Conservation (phyloP, 2,329 filamentous ascomycete genomes). For the Botrytis pseudocinerea region DNA sequence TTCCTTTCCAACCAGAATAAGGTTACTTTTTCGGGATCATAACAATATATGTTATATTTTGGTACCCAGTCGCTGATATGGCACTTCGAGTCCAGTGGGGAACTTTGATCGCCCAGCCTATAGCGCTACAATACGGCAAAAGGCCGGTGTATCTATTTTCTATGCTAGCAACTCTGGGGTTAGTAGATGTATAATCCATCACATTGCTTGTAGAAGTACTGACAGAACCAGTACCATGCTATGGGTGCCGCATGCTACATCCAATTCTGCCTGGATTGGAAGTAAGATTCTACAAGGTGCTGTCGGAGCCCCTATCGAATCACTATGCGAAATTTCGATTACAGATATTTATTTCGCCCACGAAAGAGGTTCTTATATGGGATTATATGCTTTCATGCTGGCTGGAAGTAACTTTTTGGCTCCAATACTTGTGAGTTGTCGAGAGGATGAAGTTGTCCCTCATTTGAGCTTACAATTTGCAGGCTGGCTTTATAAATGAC, state of each 20-base stretch:
- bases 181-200: neutral
- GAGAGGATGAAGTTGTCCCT: neutral
- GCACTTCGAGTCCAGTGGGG: conserved; percentile 50
- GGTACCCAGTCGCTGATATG: neutral
- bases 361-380: conserved; percentile 47
- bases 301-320: conserved; percentile 37
- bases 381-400: conserved; percentile 47
- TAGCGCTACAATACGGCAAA: conserved; percentile 53
- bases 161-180: conserved; percentile 39
- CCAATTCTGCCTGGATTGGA: conserved; percentile 44
- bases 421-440: conserved; percentile 44
- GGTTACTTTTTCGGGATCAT: neutral
- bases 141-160: conserved; percentile 34
- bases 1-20: neutral
- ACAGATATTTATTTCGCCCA: conserved; percentile 47
- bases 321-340: conserved; percentile 41
- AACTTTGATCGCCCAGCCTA: conserved; percentile 53
- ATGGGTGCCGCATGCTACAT: conserved; percentile 40
- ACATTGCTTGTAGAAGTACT: neutral
- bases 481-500: conserved; percentile 50
- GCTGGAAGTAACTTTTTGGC: conserved; percentile 49
- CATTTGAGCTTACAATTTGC: neutral
- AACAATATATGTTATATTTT: neutral
- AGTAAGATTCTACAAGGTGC: conserved; percentile 37
- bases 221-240: conserved; percentile 41